Evolutionary conservation across 2,329 filamentous ascomycete genomes (phyloP).

Genomic region (Alternaria postmessia): DNA sequence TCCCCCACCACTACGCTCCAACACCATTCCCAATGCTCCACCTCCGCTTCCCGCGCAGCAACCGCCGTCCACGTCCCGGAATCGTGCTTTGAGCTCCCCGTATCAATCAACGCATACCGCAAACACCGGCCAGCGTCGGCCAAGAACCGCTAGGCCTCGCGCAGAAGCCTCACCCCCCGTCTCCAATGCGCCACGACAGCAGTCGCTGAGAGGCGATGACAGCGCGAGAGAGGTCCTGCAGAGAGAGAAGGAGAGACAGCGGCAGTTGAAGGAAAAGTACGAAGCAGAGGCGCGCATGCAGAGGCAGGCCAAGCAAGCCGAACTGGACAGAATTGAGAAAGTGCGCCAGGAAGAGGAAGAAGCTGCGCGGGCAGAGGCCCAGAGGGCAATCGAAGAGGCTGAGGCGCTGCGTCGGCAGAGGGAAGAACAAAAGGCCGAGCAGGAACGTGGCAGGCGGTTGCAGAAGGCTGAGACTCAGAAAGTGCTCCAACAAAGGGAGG

Average conservation of each 20-base stretch:
- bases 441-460: conserved; percentile 43
- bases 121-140: conserved; percentile 37
- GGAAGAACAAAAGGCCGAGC: conserved; percentile 43
- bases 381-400: conserved; percentile 40
- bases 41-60: conserved; percentile 19
- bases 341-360: conserved; percentile 41
- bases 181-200: conserved; percentile 27
- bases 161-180: conserved; percentile 29
- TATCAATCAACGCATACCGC: conserved; percentile 27
- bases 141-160: conserved; percentile 35
- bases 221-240: conserved; percentile 45
- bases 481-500: conserved; percentile 37
- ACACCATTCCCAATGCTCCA: conserved; percentile 27
- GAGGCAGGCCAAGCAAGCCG: conserved; percentile 41
- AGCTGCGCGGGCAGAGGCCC: conserved; percentile 35
- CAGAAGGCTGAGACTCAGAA: conserved; percentile 42
- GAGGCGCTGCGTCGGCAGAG: conserved; percentile 38
- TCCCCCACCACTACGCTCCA: conserved; percentile 33
- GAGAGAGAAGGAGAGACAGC: conserved; percentile 43
- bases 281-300: conserved; percentile 45
- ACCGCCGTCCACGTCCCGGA: conserved; percentile 29
- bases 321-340: conserved; percentile 38
- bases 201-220: conserved; percentile 37
- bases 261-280: conserved; percentile 39
- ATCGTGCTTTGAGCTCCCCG: conserved; percentile 40